Percentiles rank a stretch among this genome's conserved stretches.
These are phyloP conservation scores for Lachnellula hyalina DNA, from an alignment of 2,329 filamentous ascomycete genomes.

Conservation along the genomic window DNA sequence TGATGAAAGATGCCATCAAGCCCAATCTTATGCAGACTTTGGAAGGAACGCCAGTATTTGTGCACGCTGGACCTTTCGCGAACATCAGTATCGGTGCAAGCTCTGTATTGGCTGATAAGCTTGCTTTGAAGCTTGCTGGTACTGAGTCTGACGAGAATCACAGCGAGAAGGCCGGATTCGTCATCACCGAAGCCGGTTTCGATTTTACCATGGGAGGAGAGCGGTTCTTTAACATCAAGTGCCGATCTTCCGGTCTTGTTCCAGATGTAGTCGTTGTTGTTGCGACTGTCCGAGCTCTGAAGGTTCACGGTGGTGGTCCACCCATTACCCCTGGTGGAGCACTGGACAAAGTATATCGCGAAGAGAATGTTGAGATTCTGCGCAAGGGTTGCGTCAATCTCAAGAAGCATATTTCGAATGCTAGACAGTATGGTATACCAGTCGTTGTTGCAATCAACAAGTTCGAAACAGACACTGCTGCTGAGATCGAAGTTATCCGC, in stretches of 20 bases:
- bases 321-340: constrained; percentile 82
- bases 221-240: constrained; percentile 99
- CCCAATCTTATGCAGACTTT: constrained; percentile 98
- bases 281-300: constrained; percentile 89
- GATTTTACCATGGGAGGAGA: constrained; percentile 99
- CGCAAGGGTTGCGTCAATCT: constrained; percentile 89
- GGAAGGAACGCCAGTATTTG: constrained; percentile 94
- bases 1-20: constrained; percentile 99
- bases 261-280: constrained; percentile 94
- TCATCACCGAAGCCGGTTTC: constrained; percentile 95
- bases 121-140: constrained; percentile 91
- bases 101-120: constrained; percentile 89
- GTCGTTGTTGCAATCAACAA: constrained; percentile 97
- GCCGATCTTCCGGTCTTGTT: constrained; percentile 84
- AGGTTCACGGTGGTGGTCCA: constrained; percentile 96
- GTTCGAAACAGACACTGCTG: constrained; percentile 89
- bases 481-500: constrained; percentile 81
- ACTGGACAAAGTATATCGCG: constrained; percentile 81
- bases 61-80: constrained; percentile 94
- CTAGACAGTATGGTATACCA: constrained; percentile 81
- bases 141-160: constrained; percentile 89
- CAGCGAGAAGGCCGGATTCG: constrained; percentile 77
- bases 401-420: constrained; percentile 91
- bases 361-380: constrained; percentile 89
- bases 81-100: constrained; percentile 98